Percentiles rank a stretch among this genome's conserved stretches.
Evolutionary conservation across 2,329 filamentous ascomycete species (phyloP).

Genomic region (Penicillium sp.): DNA sequence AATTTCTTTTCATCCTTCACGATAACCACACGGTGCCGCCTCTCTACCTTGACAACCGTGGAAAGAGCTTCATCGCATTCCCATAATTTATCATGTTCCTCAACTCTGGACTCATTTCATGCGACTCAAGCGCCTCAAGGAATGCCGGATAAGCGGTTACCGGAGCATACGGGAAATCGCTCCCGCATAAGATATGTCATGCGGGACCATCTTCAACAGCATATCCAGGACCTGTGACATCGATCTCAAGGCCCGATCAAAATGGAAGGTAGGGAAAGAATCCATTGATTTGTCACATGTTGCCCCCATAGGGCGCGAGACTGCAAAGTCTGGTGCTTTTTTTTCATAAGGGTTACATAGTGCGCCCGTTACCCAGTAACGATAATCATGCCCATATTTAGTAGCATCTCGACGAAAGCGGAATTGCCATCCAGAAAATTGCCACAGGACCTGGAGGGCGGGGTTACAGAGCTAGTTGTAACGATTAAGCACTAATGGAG

Average conservation of each 20-base stretch:
- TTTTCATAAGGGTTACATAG: no score
- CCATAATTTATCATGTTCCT: conserved; percentile 26
- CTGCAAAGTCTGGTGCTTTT: conserved; percentile 16
- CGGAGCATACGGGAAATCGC: conserved; percentile 33
- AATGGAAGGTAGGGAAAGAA: conserved; percentile 30
- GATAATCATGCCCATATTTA: no score
- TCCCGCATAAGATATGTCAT: conserved; percentile 29
- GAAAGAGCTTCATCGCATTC: conserved; percentile 21
- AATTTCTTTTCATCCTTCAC: no score
- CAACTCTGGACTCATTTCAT: conserved; percentile 23
- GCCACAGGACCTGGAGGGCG: no score
- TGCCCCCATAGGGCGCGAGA: conserved; percentile 9
- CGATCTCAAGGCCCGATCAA: conserved; percentile 29
- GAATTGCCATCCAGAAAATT: no score
- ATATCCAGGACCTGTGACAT: conserved; percentile 21
- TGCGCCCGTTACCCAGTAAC: no score
- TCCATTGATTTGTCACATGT: conserved; percentile 20
- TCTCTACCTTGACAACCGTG: neutral
- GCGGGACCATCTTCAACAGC: conserved; percentile 18
- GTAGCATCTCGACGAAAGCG: no score
- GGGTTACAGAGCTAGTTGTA: no score
- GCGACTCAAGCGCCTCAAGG: conserved; percentile 23
- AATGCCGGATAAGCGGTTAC: conserved; percentile 26
- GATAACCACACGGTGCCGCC: neutral
- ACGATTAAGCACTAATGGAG: no score